These are phyloP conservation scores for Hordeum vulgare DNA, from an alignment of 176 grass and related monocot species.

Conservation along the genomic window MorexV3_pseudomolecules_assembly NC_058518.1:496944089-496944588, in stretches of 20 bases:
- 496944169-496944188: constrained; percentile 79
- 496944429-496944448: constrained; percentile 25
- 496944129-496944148: constrained; percentile 1
- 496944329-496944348: constrained; percentile 54
- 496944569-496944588: constrained; percentile 12
- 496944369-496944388: constrained; percentile 74
- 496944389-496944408: constrained; percentile 35
- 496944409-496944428: constrained; percentile 32
- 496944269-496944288: background rate
- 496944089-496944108: background rate
- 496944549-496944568: background rate
- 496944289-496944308: background rate
- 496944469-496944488: constrained; percentile 36
- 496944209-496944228: constrained; percentile 44
- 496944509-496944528: constrained; percentile 48
- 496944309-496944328: constrained; percentile 31
- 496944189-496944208: constrained; percentile 89
- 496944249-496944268: background rate
- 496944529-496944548: constrained; percentile 10
- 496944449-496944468: constrained; percentile 27
- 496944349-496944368: constrained; percentile 74
- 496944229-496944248: constrained; percentile 6
- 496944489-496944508: constrained; percentile 53
- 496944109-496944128: background rate
- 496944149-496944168: constrained; percentile 85